phyloP scores from a whole-genome alignment of 495 filamentous ascomycete species.

The Xylaria palmicola region DNA sequence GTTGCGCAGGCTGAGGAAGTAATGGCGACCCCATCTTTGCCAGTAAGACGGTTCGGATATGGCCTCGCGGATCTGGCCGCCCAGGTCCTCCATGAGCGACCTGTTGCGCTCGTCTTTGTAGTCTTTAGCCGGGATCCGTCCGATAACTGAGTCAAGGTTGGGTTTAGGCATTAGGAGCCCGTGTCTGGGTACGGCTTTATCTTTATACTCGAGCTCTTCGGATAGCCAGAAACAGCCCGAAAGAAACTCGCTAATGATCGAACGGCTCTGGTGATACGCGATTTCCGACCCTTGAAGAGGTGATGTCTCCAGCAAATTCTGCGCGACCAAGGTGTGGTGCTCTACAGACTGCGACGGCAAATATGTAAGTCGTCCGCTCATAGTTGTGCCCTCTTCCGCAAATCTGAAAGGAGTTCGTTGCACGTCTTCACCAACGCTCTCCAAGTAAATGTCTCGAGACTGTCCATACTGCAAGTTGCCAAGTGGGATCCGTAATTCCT shows the following conservation, averaged over 20 bases:
- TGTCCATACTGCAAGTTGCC: slow-evolving; percentile 49
- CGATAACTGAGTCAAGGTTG: slow-evolving; percentile 21
- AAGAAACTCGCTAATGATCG: slow-evolving; percentile 39
- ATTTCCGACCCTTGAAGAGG: slow-evolving; percentile 22
- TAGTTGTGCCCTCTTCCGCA: background rate
- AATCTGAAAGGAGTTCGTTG: background rate
- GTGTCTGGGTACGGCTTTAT: slow-evolving; percentile 4
- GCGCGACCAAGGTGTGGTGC: background rate
- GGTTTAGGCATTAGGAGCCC: background rate
- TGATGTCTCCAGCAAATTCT: slow-evolving; percentile 10
- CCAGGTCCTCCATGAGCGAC: slow-evolving; percentile 39
- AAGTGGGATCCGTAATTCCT: slow-evolving; percentile 32
- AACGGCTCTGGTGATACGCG: slow-evolving; percentile 46
- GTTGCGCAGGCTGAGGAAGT: slow-evolving; percentile 42
- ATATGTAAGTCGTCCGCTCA: slow-evolving; percentile 36
- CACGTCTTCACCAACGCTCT: background rate
- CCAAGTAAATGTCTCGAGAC: slow-evolving; percentile 45
- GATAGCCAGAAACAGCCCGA: slow-evolving; percentile 32
- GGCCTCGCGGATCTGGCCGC: slow-evolving; percentile 40
- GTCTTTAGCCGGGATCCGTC: slow-evolving; percentile 28
- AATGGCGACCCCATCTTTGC: slow-evolving; percentile 43
- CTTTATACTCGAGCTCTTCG: slow-evolving; percentile 28
- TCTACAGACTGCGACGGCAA: slow-evolving; percentile 16
- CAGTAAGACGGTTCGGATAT: slow-evolving; percentile 29
- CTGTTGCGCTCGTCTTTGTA: slow-evolving; percentile 27